A percentile compares a stretch with the other conserved stretches of the same genome.
Conservation (phyloP, 495 filamentous ascomycete genomes). For the Xylaria palmicola region DNA sequence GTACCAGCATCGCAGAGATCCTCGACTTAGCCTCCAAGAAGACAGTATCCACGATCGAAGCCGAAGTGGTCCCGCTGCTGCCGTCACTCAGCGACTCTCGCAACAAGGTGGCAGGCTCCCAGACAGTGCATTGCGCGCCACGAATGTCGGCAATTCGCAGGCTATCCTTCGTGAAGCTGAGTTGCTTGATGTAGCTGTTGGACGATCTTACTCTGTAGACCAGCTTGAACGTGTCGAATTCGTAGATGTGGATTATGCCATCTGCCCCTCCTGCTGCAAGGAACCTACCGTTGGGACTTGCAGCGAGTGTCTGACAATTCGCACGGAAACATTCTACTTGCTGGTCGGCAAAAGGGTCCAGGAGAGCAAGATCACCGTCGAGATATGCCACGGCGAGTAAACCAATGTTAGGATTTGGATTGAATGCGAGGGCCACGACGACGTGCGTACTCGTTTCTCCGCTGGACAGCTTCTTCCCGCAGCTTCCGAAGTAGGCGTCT, state of each 20-base stretch:
- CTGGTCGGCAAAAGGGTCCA: background rate
- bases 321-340: background rate
- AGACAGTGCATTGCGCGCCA: conserved; percentile 29
- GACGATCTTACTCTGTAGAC: conserved; percentile 24
- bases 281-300: conserved; percentile 24
- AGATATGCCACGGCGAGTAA: conserved; percentile 18
- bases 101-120: conserved; percentile 27
- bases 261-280: conserved; percentile 19
- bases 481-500: background rate
- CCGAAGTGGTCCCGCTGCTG: background rate
- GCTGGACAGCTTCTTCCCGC: background rate
- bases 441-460: background rate
- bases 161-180: conserved; percentile 30
- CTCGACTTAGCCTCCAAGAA: background rate
- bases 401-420: conserved; percentile 21
- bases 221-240: conserved; percentile 25
- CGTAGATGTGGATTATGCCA: conserved; percentile 28
- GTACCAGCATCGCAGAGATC: background rate
- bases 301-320: conserved; percentile 17
- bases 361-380: conserved; percentile 2
- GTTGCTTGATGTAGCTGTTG: conserved; percentile 14
- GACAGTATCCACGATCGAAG: background rate
- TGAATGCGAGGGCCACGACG: background rate
- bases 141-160: conserved; percentile 28
- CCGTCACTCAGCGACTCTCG: background rate